Conservation (phyloP, 1,284 basidiomycete species). For the Cryptococcus floricola region DNA sequence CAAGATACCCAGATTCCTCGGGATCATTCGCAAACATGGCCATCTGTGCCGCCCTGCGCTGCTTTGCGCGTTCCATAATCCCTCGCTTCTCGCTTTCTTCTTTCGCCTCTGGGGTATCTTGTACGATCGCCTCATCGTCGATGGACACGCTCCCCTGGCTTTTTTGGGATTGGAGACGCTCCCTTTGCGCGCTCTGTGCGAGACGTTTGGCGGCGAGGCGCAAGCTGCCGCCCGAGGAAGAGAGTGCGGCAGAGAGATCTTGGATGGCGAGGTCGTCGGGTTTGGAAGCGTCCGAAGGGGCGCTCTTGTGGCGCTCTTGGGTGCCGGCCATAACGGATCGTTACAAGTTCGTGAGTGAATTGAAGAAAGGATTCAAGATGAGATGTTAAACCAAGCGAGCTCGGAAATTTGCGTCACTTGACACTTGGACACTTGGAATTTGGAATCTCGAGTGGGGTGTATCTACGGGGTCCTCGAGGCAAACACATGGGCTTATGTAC, state of each 20-base stretch:
- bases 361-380: background rate
- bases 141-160: too few species aligned
- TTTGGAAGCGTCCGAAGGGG: slow-evolving; percentile 35
- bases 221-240: slow-evolving; percentile 28
- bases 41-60: background rate
- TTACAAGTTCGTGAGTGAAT: background rate
- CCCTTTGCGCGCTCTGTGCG: slow-evolving; percentile 10
- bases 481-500: too few species aligned
- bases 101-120: too few species aligned
- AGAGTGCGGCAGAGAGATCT: slow-evolving; percentile 35
- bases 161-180: background rate
- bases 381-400: background rate
- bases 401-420: slow-evolving; percentile 2
- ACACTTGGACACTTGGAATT: too few species aligned
- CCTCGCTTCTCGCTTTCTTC: background rate
- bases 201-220: slow-evolving; percentile 35
- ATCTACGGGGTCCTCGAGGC: too few species aligned
- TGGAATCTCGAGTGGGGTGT: too few species aligned
- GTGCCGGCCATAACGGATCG: slow-evolving; percentile 1
- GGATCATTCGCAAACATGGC: slow-evolving; percentile 27
- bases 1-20: slow-evolving; percentile 30
- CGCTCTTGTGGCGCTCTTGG: slow-evolving; percentile 6
- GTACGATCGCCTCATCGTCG: too few species aligned
- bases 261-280: slow-evolving; percentile 38
- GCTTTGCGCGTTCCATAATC: background rate